Base-by-base conservation (phyloP, 352 stramenopile species). In the Albugo laibachii region DNA sequence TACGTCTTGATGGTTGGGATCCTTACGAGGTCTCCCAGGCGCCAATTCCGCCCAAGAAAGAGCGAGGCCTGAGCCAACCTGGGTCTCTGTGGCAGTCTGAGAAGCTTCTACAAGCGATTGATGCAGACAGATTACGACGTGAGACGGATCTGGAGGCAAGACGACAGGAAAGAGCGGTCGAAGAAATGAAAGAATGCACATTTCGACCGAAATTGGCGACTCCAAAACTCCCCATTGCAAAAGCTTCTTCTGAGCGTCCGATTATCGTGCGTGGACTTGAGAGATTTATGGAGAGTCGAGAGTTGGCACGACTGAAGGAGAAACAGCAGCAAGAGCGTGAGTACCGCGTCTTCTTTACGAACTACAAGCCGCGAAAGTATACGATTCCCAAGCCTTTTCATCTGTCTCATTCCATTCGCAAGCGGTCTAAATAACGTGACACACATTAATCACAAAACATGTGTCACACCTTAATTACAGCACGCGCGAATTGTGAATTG, bases 201-300 rank as follows among this genome's bases (percentile, higher is more conserved):
- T 93, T 93, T 31, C 63, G 73, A 19, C 77, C 77, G 0, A 83
- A 80, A 24, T 57, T 68, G 6, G 8, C 3, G 24, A 31, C 24
- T 8, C 8, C 24, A 31, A 31, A 31, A 31, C 24, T 31, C 8
- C 3, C 8, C 24, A 43, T 10, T 43, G 38, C 38, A 43, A 53
- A 35, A 40, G 36, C 15, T 34, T 53, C 13, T 35, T 11, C 20
- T 18, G 13, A 67, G 58, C 49, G 55, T 34, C 61, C 52, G 0
- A 66, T 93, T 8, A 70, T 93, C 19, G 76, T 93, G 2, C 69
- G 77, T 15, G 80, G 80, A 8, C 65, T 93, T 20, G 70, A 62
- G 0, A 54, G 78, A 12, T 89, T 88, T 54, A 54, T 93, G 24
- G 75, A 91, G 48, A 61, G 83, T 11, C 64, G 70, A 48, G 66